phyloP scores from a whole-genome alignment of 2,329 filamentous ascomycete species.

The Graphilbum ipis-grandicollis region DNA sequence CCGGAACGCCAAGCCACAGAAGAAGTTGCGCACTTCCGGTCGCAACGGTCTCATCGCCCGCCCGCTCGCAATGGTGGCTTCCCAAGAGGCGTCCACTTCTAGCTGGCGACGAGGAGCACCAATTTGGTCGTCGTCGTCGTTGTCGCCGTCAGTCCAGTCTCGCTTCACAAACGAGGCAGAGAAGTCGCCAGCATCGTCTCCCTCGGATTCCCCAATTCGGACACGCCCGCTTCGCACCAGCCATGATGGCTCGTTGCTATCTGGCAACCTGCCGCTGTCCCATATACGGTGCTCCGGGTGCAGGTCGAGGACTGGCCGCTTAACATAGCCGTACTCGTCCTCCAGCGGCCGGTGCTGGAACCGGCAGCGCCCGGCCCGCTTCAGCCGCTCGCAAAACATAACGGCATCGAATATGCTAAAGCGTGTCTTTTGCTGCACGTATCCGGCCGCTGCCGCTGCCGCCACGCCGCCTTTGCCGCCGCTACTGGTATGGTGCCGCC shows the following conservation, averaged over 20 bases:
- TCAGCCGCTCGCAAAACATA: constrained; percentile 15
- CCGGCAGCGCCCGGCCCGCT: constrained; percentile 6
- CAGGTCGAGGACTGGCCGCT: constrained; percentile 11
- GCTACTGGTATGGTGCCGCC: not conserved
- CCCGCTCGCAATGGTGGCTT: constrained; percentile 4
- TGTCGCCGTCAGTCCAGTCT: not conserved
- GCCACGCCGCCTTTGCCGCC: not conserved
- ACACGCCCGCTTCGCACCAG: not conserved
- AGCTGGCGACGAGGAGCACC: constrained; percentile 6
- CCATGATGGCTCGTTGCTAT: constrained; percentile 1
- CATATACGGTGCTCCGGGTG: constrained; percentile 15
- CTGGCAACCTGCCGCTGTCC: not conserved
- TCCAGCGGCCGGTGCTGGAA: constrained; percentile 4
- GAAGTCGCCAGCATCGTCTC: not conserved
- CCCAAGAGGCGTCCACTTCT: constrained; percentile 8
- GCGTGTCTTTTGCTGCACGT: constrained; percentile 7
- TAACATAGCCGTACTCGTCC: constrained; percentile 11
- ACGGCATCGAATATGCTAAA: constrained; percentile 15
- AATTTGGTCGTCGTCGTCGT: constrained; percentile 7
- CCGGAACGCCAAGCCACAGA: constrained; percentile 12
- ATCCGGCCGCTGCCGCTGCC: not conserved
- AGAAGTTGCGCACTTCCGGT: constrained; percentile 10
- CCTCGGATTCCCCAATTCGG: not conserved
- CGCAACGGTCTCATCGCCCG: constrained; percentile 1
- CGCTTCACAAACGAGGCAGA: too few species aligned